A percentile compares a stretch with the other conserved stretches of the same genome.
These are phyloP conservation scores for Epithemia pelagica DNA, from an alignment of 108 stramenopile species.

Conservation along the genomic window DNA sequence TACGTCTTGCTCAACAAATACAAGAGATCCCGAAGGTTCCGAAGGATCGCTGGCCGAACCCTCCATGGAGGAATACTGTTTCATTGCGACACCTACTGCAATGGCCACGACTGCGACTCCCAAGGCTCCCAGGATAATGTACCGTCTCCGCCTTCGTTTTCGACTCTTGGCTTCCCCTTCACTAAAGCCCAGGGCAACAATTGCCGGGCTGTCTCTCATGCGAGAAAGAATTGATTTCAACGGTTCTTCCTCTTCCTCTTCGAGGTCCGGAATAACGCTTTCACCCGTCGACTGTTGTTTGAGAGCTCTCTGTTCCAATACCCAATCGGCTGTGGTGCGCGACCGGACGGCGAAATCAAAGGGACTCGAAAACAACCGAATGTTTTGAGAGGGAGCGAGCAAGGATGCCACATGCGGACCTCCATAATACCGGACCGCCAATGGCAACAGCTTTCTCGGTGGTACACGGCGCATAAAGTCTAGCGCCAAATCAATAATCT, in stretches of 20 bases:
- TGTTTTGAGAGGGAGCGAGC: background rate
- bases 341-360: constrained; percentile 38
- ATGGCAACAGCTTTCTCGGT: constrained; percentile 44
- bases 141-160: background rate
- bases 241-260: background rate
- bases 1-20: too few relatives aligned
- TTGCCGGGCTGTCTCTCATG: constrained; percentile 1
- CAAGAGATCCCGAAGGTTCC: too few relatives aligned
- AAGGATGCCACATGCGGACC: background rate
- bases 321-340: constrained; percentile 54
- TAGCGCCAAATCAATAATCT: constrained; percentile 64
- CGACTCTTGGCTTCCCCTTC: background rate
- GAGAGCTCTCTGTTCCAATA: constrained; percentile 36
- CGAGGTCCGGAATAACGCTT: background rate
- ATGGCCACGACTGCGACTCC: background rate
- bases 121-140: background rate
- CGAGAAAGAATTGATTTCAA: background rate
- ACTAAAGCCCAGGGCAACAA: constrained; percentile 3
- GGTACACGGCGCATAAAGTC: constrained; percentile 67
- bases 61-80: background rate
- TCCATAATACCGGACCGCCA: constrained; percentile 48
- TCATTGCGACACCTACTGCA: background rate
- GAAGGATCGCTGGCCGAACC: too few relatives aligned
- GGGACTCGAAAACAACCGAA: background rate
- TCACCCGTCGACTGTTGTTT: background rate